These are phyloP conservation scores for Barnettozyma populi DNA, from an alignment of 805 yeast species.

Conservation along the genomic window DNA sequence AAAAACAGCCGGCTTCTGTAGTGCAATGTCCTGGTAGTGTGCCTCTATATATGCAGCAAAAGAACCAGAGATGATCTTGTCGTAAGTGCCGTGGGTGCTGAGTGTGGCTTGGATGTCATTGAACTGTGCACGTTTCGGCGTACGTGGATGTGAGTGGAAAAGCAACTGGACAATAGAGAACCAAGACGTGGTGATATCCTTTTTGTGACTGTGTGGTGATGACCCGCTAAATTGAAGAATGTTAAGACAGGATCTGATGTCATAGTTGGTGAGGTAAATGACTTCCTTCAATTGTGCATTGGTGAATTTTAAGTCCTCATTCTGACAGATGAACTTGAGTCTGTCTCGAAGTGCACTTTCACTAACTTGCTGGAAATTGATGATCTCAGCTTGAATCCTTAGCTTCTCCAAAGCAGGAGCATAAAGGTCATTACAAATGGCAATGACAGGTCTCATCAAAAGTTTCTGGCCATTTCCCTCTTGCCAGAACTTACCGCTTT, in stretches of 20 bases:
- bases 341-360: constrained; percentile 41
- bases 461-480: constrained; percentile 32
- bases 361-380: constrained; percentile 58
- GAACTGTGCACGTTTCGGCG: constrained; percentile 43
- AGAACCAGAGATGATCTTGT: constrained; percentile 65
- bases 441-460: constrained; percentile 79
- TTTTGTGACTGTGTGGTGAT: constrained; percentile 29
- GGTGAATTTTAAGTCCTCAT: constrained; percentile 47
- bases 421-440: constrained; percentile 86
- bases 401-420: constrained; percentile 68
- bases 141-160: constrained; percentile 47
- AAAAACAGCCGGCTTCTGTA: constrained; percentile 52
- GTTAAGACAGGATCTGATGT: constrained; percentile 80
- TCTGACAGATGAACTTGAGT: constrained; percentile 44
- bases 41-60: constrained; percentile 59
- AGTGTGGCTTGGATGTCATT: constrained; percentile 40
- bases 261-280: constrained; percentile 70
- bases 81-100: constrained; percentile 41
- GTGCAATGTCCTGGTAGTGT: constrained; percentile 58
- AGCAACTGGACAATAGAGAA: constrained; percentile 54
- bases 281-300: constrained; percentile 55
- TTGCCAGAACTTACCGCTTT: constrained; percentile 21
- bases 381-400: constrained; percentile 66
- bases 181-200: constrained; percentile 67
- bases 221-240: constrained; percentile 58